These are phyloP conservation scores for Trichoderma sp. DNA, from an alignment of 2,329 filamentous ascomycete genomes.

Conservation along the genomic window DNA sequence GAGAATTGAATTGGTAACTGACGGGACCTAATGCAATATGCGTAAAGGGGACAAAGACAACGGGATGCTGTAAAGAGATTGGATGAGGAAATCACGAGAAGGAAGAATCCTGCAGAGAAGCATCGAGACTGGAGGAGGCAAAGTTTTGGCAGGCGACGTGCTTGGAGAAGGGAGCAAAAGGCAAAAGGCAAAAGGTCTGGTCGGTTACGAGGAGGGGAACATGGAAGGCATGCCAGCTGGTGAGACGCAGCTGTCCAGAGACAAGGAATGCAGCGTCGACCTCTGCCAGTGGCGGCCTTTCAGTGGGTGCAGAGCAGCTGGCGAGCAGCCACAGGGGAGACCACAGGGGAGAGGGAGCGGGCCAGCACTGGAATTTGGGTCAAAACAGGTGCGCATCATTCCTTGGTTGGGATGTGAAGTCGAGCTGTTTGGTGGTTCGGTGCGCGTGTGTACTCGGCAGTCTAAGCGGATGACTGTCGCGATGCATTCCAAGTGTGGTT, in stretches of 20 bases:
- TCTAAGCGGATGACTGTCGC: not conserved
- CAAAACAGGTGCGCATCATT: conserved; percentile 15
- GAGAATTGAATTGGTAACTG: conserved; percentile 18
- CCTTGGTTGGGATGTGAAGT: not conserved
- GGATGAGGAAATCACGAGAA: not conserved
- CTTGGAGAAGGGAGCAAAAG: not conserved
- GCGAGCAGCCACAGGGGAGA: not conserved
- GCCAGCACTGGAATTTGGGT: conserved; percentile 23
- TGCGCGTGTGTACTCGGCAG: not conserved
- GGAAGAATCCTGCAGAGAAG: not conserved
- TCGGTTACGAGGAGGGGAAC: not conserved
- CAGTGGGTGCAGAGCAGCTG: conserved; percentile 11
- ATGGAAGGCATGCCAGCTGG: conserved; percentile 17
- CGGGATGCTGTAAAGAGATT: not conserved
- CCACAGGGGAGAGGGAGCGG: conserved; percentile 1
- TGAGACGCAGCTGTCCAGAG: not conserved
- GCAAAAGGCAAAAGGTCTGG: not conserved
- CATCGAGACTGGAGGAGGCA: conserved; percentile 11
- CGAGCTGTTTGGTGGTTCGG: not conserved
- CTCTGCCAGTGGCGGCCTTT: conserved; percentile 21
- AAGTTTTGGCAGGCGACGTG: conserved; percentile 15
- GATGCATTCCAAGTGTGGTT: conserved; percentile 26
- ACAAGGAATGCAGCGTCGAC: conserved; percentile 29
- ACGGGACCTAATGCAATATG: conserved; percentile 6
- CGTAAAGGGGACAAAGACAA: not conserved